Evolutionary conservation across 805 yeast genomes (phyloP).

Genomic region (Saccharomyces eubayanus): DNA sequence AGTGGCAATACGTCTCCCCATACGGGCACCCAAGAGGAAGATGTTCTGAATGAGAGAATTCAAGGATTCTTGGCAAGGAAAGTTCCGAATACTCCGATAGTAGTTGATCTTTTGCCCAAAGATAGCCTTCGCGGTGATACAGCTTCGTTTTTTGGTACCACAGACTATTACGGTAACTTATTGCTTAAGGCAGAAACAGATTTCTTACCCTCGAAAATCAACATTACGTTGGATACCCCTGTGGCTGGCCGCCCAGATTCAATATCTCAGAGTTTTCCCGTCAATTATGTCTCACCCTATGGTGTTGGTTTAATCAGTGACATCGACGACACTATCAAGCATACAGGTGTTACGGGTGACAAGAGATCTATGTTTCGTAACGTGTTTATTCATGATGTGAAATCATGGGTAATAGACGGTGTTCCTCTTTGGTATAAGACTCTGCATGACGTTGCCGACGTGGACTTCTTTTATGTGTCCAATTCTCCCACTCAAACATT

Average conservation of each 20-base stretch:
- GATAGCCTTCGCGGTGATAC: slow-evolving; percentile 22
- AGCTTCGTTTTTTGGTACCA: slow-evolving; percentile 34
- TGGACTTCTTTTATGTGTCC: slow-evolving; percentile 85
- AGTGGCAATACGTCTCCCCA: neutral
- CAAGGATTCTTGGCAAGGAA: slow-evolving; percentile 63
- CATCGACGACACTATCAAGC: slow-evolving; percentile 87
- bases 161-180: slow-evolving; percentile 66
- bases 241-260: slow-evolving; percentile 7
- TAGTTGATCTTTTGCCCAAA: slow-evolving; percentile 41
- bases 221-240: slow-evolving; percentile 20
- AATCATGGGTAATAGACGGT: slow-evolving; percentile 65
- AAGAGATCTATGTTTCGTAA: slow-evolving; percentile 75
- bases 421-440: slow-evolving; percentile 63
- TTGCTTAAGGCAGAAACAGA: slow-evolving; percentile 42
- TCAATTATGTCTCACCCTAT: slow-evolving; percentile 14
- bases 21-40: slow-evolving; percentile 29
- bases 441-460: slow-evolving; percentile 36
- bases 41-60: slow-evolving; percentile 52
- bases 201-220: slow-evolving; percentile 43
- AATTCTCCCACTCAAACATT: slow-evolving; percentile 91
- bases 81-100: slow-evolving; percentile 48
- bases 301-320: slow-evolving; percentile 80
- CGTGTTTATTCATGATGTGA: slow-evolving; percentile 58
- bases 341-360: slow-evolving; percentile 85
- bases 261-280: slow-evolving; percentile 11